Conservation (phyloP, 345 rosid species). For the Psidium guajava region DNA sequence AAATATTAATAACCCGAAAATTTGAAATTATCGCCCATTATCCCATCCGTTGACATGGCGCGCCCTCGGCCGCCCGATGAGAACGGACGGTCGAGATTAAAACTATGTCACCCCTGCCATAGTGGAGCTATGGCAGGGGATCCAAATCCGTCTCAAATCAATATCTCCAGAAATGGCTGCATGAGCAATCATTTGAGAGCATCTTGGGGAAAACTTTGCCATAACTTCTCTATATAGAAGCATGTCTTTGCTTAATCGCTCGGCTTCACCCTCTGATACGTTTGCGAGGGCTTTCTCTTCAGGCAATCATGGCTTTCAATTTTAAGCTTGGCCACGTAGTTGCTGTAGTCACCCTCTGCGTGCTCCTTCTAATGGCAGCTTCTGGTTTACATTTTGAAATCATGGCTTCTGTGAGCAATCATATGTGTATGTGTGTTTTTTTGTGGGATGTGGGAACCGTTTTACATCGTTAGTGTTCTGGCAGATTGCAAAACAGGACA, state of each 20-base stretch:
- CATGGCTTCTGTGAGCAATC: too few relatives aligned
- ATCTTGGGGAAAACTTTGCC: not conserved
- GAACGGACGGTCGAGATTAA: too few relatives aligned
- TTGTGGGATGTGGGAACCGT: not conserved
- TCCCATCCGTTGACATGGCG: too few relatives aligned
- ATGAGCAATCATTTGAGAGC: constrained; percentile 34
- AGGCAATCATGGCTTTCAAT: constrained; percentile 2
- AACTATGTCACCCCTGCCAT: too few relatives aligned
- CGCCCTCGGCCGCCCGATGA: too few relatives aligned
- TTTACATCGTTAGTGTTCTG: not conserved
- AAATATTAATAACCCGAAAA: too few relatives aligned
- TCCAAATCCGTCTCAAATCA: not conserved
- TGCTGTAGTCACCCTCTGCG: constrained; percentile 16
- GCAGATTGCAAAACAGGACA: not conserved
- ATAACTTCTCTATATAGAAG: not conserved
- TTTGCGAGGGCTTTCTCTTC: not conserved
- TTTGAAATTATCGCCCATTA: too few relatives aligned
- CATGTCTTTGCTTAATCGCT: not conserved
- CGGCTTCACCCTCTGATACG: not conserved
- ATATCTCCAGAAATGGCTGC: constrained; percentile 36
- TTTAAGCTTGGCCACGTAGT: not conserved
- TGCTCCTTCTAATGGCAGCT: constrained; percentile 17
- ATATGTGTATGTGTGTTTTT: not conserved
- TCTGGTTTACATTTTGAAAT: too few relatives aligned
- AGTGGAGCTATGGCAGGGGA: too few relatives aligned